phyloP scores from a whole-genome alignment of 352 stramenopile genomes.

The Phytophthora uliginosa region DNA sequence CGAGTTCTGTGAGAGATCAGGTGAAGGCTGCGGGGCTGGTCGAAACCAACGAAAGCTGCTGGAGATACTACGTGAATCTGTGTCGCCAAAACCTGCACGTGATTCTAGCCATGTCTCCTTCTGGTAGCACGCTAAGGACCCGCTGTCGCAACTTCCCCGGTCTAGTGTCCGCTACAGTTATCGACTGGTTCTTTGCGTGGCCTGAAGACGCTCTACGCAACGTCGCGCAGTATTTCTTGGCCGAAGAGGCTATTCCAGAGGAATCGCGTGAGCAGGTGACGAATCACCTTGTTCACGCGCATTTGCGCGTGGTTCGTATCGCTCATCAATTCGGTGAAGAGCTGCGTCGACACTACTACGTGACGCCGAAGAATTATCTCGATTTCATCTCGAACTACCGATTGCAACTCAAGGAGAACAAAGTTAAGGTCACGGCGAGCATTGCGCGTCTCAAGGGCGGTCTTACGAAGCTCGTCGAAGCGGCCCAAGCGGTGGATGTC shows the following conservation, averaged over 20 bases:
- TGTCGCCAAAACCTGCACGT: slow-evolving; percentile 96
- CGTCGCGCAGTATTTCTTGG: slow-evolving; percentile 95
- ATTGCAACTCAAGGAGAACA: slow-evolving; percentile 92
- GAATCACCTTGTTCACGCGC: slow-evolving; percentile 93
- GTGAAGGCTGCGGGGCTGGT: slow-evolving; percentile 91
- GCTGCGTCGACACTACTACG: slow-evolving; percentile 95
- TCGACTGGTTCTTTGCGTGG: slow-evolving; percentile 98
- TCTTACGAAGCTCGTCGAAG: slow-evolving; percentile 96
- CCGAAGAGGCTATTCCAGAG: slow-evolving; percentile 92
- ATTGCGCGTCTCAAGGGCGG: slow-evolving; percentile 93
- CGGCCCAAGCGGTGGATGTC: slow-evolving; percentile 92
- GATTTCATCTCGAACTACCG: slow-evolving; percentile 97
- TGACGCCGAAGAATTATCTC: slow-evolving; percentile 98
- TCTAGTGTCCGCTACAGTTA: slow-evolving; percentile 94
- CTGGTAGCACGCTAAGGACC: slow-evolving; percentile 93
- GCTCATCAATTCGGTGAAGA: slow-evolving; percentile 93
- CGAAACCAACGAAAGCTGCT: slow-evolving; percentile 95
- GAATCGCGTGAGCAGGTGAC: slow-evolving; percentile 85
- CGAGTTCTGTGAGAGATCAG: slow-evolving; percentile 86
- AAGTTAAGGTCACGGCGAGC: slow-evolving; percentile 89
- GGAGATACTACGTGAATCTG: slow-evolving; percentile 95
- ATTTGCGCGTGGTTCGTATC: slow-evolving; percentile 93
- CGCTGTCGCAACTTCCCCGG: slow-evolving; percentile 96
- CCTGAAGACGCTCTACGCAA: slow-evolving; percentile 94
- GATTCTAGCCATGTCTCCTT: slow-evolving; percentile 96